Conservation (phyloP, 73 alveolate species). For the Paramecium biaurelia region DNA sequence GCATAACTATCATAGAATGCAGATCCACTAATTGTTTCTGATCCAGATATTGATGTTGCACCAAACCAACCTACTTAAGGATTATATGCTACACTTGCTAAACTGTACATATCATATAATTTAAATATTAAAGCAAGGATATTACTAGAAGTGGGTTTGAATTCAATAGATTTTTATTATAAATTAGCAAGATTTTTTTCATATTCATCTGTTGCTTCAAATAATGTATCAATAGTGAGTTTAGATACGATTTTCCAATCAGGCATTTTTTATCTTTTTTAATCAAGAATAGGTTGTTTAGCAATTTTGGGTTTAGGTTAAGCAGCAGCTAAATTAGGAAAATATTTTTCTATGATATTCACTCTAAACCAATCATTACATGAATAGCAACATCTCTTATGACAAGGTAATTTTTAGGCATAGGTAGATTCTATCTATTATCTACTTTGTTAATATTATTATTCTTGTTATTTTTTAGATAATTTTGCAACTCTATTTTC, state of each 20-base stretch:
- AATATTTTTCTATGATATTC: neutral
- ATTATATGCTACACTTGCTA: slow-evolving; percentile 17
- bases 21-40: slow-evolving; percentile 13
- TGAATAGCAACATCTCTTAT: slow-evolving; percentile 22
- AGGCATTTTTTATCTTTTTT: neutral
- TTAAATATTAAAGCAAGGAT: neutral
- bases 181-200: neutral
- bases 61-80: slow-evolving; percentile 42
- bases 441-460: neutral
- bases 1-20: neutral
- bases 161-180: neutral
- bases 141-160: neutral
- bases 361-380: neutral
- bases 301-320: neutral
- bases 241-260: slow-evolving; percentile 1
- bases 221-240: neutral
- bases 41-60: neutral
- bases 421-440: neutral
- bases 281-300: neutral
- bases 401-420: neutral
- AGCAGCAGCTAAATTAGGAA: neutral
- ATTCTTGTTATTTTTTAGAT: neutral
- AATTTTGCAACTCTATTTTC: neutral
- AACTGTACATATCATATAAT: neutral
- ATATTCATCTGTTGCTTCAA: neutral